These are phyloP conservation scores for Fusarium humuli DNA, from an alignment of 2,329 filamentous ascomycete genomes.

Conservation along the genomic window DNA sequence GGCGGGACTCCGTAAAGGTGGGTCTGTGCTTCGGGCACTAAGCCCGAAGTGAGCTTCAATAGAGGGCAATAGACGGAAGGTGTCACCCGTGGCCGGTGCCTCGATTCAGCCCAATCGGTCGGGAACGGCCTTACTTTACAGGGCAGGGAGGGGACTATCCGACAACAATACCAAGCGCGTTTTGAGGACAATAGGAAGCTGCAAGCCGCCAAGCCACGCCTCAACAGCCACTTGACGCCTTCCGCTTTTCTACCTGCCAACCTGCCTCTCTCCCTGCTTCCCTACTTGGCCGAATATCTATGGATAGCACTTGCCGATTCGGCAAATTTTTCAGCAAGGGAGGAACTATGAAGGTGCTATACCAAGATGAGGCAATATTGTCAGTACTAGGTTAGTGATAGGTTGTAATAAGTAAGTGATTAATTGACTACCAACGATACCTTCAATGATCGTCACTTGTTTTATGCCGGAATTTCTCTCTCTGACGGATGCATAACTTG, in stretches of 20 bases:
- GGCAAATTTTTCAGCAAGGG: neutral
- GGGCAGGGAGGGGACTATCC: constrained; percentile 12
- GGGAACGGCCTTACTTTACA: constrained; percentile 26
- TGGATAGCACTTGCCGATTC: neutral
- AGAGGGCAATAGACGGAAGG: constrained; percentile 45
- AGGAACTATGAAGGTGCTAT: neutral
- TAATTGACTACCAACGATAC: neutral
- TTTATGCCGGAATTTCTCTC: constrained; percentile 4
- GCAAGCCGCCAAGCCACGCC: constrained; percentile 28
- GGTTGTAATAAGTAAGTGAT: neutral
- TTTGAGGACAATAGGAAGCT: constrained; percentile 49
- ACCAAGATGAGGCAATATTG: neutral
- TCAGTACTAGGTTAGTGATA: neutral
- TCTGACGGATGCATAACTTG: constrained; percentile 1
- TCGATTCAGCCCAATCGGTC: constrained; percentile 37
- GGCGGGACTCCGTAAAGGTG: constrained; percentile 27
- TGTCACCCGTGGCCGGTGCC: constrained; percentile 28
- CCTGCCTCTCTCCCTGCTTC: constrained; percentile 2
- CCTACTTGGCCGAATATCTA: neutral
- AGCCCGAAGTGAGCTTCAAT: constrained; percentile 45
- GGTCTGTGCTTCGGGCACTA: constrained; percentile 47
- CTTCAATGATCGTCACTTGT: constrained; percentile 6
- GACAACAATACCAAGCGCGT: constrained; percentile 50
- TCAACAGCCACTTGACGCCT: constrained; percentile 22
- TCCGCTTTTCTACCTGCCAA: constrained; percentile 14